Evolutionary conservation across 805 yeast genomes (phyloP), one percentile per base, ranked within the genome.

Genomic region (Wickerhamomyces rabaulensis): DNA sequence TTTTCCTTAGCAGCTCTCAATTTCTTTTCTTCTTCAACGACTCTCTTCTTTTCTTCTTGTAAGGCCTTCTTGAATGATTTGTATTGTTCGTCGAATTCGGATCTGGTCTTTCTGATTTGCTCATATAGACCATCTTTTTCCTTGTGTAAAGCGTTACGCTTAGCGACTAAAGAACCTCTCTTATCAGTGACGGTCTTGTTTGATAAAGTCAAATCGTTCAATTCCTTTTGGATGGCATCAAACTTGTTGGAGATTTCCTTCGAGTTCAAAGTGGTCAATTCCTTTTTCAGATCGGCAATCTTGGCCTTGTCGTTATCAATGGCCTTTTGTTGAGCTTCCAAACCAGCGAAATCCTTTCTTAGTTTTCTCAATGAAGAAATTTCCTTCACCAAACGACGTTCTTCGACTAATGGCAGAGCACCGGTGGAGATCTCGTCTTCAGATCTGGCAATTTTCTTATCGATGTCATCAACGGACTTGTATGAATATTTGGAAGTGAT

Each of bases 321-420:
- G 39, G 84, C 78, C 57, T 79, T 79, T 73, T 89, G 97, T 58
- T 79, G 78, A 58, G 79, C 78, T 62, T 82, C 90, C 56, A 91
- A 73, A 41, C 78, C 74, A 42, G 80, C 79, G 63, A 88, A 87
- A 65, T 84, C 91, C 66, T 84, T 85, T 62, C 83, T 80, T 63
- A 86, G 70, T 70, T 87, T 89, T 69, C 92, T 82, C 66, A 94
- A 78, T 40, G 82, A 67, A 44, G 89, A 77, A 75, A 89, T 86
- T 70, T 92, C 98, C 70, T 87, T 87, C 55, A 94, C 80, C 54
- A 75, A 69, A 62, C 82, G 77, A 73, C 88, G 84, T 76, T 94
- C 99, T 53, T 92, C 96, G 45, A 90, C 97, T 61, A 94, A 80
- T 58, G 87, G 79, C 64, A 94, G 74, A 40, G 75, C 68, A 52